Evolutionary conservation across 805 yeast species (phyloP), one percentile per base, ranked within the genome.

Genomic region (Yamadazyma akitaensis): DNA sequence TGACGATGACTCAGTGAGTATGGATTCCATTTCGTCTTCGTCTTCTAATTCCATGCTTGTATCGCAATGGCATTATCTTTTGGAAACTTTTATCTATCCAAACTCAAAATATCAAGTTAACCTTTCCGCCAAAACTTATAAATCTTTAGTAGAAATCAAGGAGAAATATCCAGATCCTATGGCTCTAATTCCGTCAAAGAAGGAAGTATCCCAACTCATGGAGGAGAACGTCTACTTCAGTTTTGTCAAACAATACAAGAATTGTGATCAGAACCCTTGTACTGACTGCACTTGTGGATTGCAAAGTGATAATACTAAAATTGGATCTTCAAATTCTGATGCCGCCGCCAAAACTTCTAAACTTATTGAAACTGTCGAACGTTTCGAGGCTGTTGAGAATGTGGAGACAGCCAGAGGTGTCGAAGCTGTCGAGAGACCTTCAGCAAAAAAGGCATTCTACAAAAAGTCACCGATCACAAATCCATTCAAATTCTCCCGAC

Each of bases 41-140:
- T 39, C 47, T 28, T 17, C 24, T n/a, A 28, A 25, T 19, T 16
- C 21, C 5, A 11, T 18, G 12, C 32, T 44, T n/a, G 12, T 44
- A 1, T 43, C 36, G 72, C 72, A 50, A 50, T 75, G 77, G 69
- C 51, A 58, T 18, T 49, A 55, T 43, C 71, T 80, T 36, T 58
- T 80, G 14, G 49, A 55, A 18, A 59, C 54, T n/a, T 79, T 70
- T 54, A 67, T 80, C 34, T 47, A 52, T 11, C 64, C 63, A 12
- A 68, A 75, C 45, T 65, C 83, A 1, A 70, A 73, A 2, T 65
- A 64, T 35, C 81, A 80, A 56, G 68, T 80, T 48, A 80, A 79
- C 57, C 51, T 80, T 19, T 74, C 81, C 0, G 56, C 65, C 48
- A 63, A 65, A 7, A 61, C 75, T 2, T 64, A 59, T 49, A 57